These are phyloP conservation scores for Paspalum notatum DNA, from an alignment of 176 grass and related monocot genomes.

Conservation along the genomic window DNA sequence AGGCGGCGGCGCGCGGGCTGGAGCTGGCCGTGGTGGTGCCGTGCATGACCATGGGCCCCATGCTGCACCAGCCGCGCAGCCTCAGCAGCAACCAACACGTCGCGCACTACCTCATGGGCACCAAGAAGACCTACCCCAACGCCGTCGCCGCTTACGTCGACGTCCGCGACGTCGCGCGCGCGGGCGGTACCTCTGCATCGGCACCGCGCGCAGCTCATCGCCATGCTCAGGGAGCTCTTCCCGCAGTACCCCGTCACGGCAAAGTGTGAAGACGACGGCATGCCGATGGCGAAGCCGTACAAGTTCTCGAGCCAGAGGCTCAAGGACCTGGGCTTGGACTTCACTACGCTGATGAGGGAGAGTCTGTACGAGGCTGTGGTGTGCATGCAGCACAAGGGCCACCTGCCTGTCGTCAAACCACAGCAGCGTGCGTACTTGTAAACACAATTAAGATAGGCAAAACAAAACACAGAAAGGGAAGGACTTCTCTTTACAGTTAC, in stretches of 20 bases:
- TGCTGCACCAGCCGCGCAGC: no score
- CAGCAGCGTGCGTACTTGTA: neutral
- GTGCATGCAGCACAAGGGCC: conserved; percentile 33
- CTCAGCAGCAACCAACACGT: neutral
- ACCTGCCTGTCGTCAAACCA: neutral
- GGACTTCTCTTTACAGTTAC: no score
- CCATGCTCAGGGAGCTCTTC: conserved; percentile 29
- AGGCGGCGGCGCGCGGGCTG: no score
- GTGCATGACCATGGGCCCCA: no score
- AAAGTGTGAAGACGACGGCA: conserved; percentile 40
- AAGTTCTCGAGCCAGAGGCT: conserved; percentile 44
- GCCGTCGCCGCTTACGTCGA: conserved; percentile 55
- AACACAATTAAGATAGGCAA: neutral
- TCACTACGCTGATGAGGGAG: conserved; percentile 31
- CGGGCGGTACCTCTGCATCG: conserved; percentile 54
- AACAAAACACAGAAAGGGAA: neutral
- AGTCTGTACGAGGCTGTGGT: conserved; percentile 25
- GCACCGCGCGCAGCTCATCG: conserved; percentile 15
- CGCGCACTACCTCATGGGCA: conserved; percentile 38
- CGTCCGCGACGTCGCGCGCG: conserved; percentile 40
- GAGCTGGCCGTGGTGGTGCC: no score
- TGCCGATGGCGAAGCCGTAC: conserved; percentile 33
- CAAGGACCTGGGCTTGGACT: conserved; percentile 33
- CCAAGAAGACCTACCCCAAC: conserved; percentile 33
- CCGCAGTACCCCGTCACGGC: conserved; percentile 34